Conservation (phyloP, 768 basidiomycete genomes). For the Boletus coccyginus region DNA sequence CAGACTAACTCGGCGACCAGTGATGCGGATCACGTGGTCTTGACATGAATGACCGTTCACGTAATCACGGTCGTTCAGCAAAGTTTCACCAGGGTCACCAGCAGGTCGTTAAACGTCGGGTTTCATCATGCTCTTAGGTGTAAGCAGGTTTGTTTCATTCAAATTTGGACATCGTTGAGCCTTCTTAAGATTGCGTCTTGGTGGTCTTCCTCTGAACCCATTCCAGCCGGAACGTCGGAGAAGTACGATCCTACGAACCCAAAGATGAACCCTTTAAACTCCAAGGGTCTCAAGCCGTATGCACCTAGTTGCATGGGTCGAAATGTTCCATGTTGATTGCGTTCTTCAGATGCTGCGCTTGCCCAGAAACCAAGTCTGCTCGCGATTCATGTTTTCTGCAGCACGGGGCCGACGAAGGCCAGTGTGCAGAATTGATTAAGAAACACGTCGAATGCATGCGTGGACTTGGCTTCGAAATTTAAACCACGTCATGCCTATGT, state of each 20-base stretch:
- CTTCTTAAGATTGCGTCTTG: slow-evolving; percentile 45
- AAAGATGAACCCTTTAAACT: slow-evolving; percentile 86
- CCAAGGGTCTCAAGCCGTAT: slow-evolving; percentile 92
- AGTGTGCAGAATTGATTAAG: slow-evolving; percentile 78
- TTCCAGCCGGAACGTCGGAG: slow-evolving; percentile 32
- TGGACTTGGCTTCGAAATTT: slow-evolving; percentile 83
- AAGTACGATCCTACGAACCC: slow-evolving; percentile 73
- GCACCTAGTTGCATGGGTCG: slow-evolving; percentile 26
- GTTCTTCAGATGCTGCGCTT: slow-evolving; percentile 83
- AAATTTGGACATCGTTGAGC: neutral
- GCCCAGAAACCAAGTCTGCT: slow-evolving; percentile 85
- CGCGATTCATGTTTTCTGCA: slow-evolving; percentile 94
- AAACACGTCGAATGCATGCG: slow-evolving; percentile 91
- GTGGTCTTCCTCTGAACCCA: slow-evolving; percentile 46
- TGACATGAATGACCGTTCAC: too few relatives aligned
- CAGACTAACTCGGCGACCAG: too few relatives aligned
- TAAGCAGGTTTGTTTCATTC: slow-evolving; percentile 11
- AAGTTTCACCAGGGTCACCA: too few relatives aligned
- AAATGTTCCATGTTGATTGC: neutral
- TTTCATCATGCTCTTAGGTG: slow-evolving; percentile 43
- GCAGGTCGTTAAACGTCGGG: too few relatives aligned
- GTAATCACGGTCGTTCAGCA: too few relatives aligned
- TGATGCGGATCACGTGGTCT: too few relatives aligned
- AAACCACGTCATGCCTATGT: slow-evolving; percentile 6
- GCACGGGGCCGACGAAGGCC: slow-evolving; percentile 60